phyloP scores from a whole-genome alignment of 202 grass and related monocot genomes.

The Bolboschoenoplectus hybrid region DNA sequence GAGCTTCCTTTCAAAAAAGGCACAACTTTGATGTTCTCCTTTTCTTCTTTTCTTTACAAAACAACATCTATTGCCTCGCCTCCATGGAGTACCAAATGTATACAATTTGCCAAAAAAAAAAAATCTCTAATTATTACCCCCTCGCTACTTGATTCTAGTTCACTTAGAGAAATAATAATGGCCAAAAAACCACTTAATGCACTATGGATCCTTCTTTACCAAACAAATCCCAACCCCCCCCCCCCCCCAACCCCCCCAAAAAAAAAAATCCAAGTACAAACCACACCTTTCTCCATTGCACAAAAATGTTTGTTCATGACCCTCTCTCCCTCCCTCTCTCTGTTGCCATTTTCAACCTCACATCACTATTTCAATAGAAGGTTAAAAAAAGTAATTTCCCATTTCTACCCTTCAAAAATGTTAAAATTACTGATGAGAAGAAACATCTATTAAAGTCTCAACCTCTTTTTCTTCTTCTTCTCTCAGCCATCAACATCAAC shows the following conservation, averaged over 20 bases:
- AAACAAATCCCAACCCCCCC: not conserved
- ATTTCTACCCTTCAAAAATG: slow-evolving; percentile 17
- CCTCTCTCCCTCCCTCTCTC: not conserved
- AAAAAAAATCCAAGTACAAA: not conserved
- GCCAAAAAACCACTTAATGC: not conserved
- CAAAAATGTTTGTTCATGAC: not conserved
- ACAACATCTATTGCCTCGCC: not conserved
- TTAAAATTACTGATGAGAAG: not conserved
- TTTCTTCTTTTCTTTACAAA: not conserved
- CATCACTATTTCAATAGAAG: not conserved
- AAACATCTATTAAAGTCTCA: not conserved
- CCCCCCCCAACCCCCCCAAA: not conserved
- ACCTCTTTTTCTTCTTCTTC: not conserved
- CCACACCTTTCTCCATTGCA: slow-evolving; percentile 15
- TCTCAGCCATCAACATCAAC: slow-evolving; percentile 7
- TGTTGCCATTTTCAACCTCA: slow-evolving; percentile 29
- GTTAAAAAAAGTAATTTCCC: not conserved
- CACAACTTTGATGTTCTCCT: not conserved
- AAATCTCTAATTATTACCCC: not conserved
- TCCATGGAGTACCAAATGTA: not conserved
- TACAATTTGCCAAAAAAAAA: not conserved
- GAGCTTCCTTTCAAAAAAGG: not conserved
- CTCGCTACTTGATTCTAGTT: not conserved
- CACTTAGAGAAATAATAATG: not conserved
- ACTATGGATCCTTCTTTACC: not conserved